Conservation (phyloP, 176 grass and related monocot species). For the Avena insularis region DNA sequence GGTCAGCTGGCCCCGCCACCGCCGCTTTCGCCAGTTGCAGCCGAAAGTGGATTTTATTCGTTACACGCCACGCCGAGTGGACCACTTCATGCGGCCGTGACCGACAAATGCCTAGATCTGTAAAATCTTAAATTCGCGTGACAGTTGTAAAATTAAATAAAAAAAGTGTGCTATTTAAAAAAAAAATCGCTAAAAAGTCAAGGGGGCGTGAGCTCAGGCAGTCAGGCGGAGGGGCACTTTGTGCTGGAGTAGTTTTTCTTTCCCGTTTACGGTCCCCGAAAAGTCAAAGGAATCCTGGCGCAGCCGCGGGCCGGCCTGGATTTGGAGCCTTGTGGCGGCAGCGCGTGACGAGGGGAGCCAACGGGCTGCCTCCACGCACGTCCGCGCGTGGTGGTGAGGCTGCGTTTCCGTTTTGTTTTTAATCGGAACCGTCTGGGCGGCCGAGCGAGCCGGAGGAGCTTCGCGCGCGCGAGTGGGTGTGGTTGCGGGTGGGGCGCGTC, state of each 20-base stretch:
- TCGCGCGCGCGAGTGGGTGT: background rate
- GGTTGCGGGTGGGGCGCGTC: slow-evolving; percentile 28
- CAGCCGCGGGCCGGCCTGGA: background rate
- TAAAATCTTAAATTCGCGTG: too few relatives aligned
- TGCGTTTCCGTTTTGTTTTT: background rate
- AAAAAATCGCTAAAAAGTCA: too few relatives aligned
- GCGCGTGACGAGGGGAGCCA: slow-evolving; percentile 44
- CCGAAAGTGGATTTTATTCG: too few relatives aligned
- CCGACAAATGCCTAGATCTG: too few relatives aligned
- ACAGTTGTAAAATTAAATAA: too few relatives aligned
- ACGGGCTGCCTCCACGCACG: slow-evolving; percentile 6
- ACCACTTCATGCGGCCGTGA: too few relatives aligned
- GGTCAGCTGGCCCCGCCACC: too few relatives aligned
- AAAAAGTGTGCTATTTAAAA: too few relatives aligned
- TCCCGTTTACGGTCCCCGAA: background rate
- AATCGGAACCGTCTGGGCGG: slow-evolving; percentile 24
- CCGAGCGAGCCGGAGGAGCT: background rate
- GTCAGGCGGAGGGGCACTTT: background rate
- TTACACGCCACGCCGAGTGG: too few relatives aligned
- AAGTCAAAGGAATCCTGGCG: slow-evolving; percentile 43
- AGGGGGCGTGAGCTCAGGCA: slow-evolving; percentile 16
- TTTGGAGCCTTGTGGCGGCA: slow-evolving; percentile 46
- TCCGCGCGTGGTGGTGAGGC: background rate
- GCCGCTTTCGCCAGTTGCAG: too few relatives aligned
- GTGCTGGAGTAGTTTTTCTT: background rate